Evolutionary conservation across 371 early-diverging fungal genomes (phyloP), one percentile per base, ranked within the genome.

Genomic region (Chytridiales sp.): DNA sequence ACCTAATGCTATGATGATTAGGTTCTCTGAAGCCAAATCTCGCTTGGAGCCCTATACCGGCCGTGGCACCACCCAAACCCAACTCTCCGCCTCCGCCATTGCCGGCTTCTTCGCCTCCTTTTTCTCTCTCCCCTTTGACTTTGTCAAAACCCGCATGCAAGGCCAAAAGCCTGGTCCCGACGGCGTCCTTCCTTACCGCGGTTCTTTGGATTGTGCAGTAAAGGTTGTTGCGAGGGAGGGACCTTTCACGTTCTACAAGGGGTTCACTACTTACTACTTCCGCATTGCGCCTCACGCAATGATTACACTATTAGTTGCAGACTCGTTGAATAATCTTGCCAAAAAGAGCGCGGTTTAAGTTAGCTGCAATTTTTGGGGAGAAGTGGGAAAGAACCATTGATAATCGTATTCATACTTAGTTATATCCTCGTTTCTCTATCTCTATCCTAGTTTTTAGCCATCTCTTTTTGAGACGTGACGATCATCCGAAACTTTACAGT

Each of bases 91-190:
- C 29, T 64, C 68, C 27, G 73, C 75, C n/a, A 43, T 75, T 50
- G 77, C 77, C 34, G 77, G 75, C 11, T 77, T 77, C 73, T 69
- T 74, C 51, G 77, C 77, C 6, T 72, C 73, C 44, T 59, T 63
- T 50, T 64, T 74, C 40, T 70, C 71, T 15, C 67, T 77, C 15
- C 77, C 77, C 17, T 77, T 77, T 44, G 77, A 77, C 59, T 75
- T 77, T 47, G 59, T 77, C 62, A 77, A 77, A 56, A 77, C 77
- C 1, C 61, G 75, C 1, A 32, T 77, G 54, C 77, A 77, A 47
- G 75, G 68, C 59, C 72, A 72, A 56, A 51, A 47, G 38, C 66
- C 72, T 6, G 75, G 70, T 41, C 31, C 64, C 0, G 49, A 41
- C 5, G 75, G 77, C 40, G 11, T 39, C 50, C 13, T 69, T 46